Evolutionary conservation across 805 yeast genomes (phyloP).

Genomic region (Blastobotrys parvus): DNA sequence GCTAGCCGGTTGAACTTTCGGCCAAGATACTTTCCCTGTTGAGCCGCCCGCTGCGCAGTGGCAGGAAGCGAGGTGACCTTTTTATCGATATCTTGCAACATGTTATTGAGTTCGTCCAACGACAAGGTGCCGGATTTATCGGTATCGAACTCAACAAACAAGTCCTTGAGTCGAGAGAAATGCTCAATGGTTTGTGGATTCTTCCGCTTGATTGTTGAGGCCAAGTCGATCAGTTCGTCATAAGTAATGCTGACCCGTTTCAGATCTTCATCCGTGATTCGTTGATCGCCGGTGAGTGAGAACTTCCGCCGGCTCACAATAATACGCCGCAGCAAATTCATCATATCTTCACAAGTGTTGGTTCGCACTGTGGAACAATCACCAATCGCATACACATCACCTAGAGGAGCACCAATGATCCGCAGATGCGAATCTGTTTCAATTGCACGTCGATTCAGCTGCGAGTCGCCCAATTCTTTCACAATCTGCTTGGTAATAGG

Average conservation of each 20-base stretch:
- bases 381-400: slow-evolving; percentile 65
- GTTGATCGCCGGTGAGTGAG: slow-evolving; percentile 12
- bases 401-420: slow-evolving; percentile 58
- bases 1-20: slow-evolving; percentile 49
- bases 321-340: slow-evolving; percentile 35
- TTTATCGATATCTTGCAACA: slow-evolving; percentile 48
- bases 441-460: slow-evolving; percentile 59
- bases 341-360: slow-evolving; percentile 47
- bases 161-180: slow-evolving; percentile 40
- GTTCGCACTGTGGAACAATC: slow-evolving; percentile 64
- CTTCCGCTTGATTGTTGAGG: slow-evolving; percentile 39
- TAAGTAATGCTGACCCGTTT: slow-evolving; percentile 40
- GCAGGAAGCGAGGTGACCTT: slow-evolving; percentile 64
- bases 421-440: slow-evolving; percentile 69
- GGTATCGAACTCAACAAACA: slow-evolving; percentile 45
- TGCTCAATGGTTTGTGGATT: slow-evolving; percentile 55
- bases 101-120: slow-evolving; percentile 41
- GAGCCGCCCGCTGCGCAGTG: slow-evolving; percentile 66
- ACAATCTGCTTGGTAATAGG: slow-evolving; percentile 53
- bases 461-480: slow-evolving; percentile 37
- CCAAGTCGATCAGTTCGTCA: slow-evolving; percentile 41
- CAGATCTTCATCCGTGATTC: slow-evolving; percentile 41
- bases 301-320: slow-evolving; percentile 16
- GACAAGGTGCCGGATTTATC: slow-evolving; percentile 42
- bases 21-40: slow-evolving; percentile 61